Evolutionary conservation across 2,329 filamentous ascomycete genomes (phyloP).

Genomic region (Cytospora piceae): DNA sequence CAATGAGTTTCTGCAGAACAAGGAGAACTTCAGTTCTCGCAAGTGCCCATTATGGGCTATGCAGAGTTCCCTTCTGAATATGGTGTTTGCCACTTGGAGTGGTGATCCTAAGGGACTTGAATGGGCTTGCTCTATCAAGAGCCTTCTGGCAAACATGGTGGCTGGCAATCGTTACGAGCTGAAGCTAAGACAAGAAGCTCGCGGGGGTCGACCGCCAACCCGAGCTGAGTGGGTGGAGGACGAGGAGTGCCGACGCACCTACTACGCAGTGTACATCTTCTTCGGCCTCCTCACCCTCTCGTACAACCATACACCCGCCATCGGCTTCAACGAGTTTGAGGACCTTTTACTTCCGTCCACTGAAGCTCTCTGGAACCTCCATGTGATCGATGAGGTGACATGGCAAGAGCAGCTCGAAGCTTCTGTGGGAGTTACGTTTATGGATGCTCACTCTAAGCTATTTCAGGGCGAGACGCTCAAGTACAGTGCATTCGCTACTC

Average conservation of each 20-base stretch:
- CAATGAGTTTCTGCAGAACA: constrained; percentile 96
- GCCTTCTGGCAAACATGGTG: constrained; percentile 97
- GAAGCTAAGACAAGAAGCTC: constrained; percentile 88
- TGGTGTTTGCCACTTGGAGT: constrained; percentile 99
- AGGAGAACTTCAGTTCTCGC: constrained; percentile 97
- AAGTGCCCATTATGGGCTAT: constrained; percentile 98
- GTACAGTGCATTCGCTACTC: constrained; percentile 95
- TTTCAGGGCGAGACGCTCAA: constrained; percentile 90
- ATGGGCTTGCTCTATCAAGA: constrained; percentile 99
- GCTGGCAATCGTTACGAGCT: constrained; percentile 95
- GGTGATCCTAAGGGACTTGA: constrained; percentile 96
- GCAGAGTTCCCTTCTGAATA: constrained; percentile 95
- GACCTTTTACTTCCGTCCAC: constrained; percentile 89
- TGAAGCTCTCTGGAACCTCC: constrained; percentile 91
- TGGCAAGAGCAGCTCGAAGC: constrained; percentile 80
- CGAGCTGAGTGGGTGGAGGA: constrained; percentile 95
- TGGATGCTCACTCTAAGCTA: constrained; percentile 90
- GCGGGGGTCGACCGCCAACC: constrained; percentile 73
- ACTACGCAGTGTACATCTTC: constrained; percentile 99
- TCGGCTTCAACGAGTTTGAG: constrained; percentile 98
- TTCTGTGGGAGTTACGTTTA: constrained; percentile 80
- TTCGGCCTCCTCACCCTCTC: constrained; percentile 93
- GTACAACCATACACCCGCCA: constrained; percentile 97
- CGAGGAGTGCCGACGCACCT: constrained; percentile 93
- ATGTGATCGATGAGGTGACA: constrained; percentile 73